Evolutionary conservation across 768 basidiomycete genomes (phyloP).

Genomic region (Pisolithus marmoratus): DNA sequence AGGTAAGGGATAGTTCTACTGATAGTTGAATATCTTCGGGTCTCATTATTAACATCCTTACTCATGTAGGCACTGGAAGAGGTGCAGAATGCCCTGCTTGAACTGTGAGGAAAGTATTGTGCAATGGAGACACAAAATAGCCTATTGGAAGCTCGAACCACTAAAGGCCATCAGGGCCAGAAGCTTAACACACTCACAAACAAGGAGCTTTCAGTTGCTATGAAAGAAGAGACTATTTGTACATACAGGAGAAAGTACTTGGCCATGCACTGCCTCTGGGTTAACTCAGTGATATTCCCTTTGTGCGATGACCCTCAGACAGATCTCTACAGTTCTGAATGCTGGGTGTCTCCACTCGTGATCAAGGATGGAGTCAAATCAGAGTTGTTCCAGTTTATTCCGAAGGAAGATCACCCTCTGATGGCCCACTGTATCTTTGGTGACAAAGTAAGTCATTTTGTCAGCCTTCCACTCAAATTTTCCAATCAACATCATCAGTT

Average conservation of each 20-base stretch:
- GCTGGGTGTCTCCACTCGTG: constrained; percentile 2
- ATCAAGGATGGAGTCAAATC: constrained; percentile 4
- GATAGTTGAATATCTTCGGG: too few relatives aligned
- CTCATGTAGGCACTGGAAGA: too few relatives aligned
- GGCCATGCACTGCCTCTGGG: constrained; percentile 1
- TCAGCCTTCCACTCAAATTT: too few relatives aligned
- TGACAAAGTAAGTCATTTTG: not conserved
- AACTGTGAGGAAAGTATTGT: too few relatives aligned
- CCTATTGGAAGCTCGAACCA: not conserved
- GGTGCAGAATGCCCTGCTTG: too few relatives aligned
- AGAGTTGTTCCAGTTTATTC: constrained; percentile 5
- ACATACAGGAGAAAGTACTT: constrained; percentile 1
- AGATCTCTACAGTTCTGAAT: not conserved
- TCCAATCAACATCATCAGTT: too few relatives aligned
- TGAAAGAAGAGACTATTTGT: not conserved
- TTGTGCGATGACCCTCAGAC: not conserved
- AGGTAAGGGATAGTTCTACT: too few relatives aligned
- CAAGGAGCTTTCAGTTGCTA: not conserved
- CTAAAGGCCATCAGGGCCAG: not conserved
- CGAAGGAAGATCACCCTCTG: not conserved
- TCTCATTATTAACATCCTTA: constrained; percentile 22
- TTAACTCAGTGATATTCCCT: constrained; percentile 1
- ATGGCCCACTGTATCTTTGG: constrained; percentile 1
- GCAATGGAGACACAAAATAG: too few relatives aligned
- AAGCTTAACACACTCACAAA: not conserved